Evolutionary conservation across 768 basidiomycete species (phyloP), one percentile per base, ranked within the genome.

Genomic region (Tubosaeta brunneosetosa): DNA sequence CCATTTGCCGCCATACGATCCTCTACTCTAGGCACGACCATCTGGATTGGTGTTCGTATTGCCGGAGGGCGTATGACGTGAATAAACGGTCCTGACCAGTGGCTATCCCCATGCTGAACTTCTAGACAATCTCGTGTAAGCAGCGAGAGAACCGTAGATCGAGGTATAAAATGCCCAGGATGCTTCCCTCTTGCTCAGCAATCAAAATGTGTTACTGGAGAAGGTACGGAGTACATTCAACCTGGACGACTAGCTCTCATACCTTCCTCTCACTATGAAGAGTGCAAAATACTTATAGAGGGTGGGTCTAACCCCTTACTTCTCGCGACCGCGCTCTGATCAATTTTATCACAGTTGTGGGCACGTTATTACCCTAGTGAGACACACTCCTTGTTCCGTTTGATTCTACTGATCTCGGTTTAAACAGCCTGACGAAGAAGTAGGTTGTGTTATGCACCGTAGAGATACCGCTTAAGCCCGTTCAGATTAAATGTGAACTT

Each of bases 401-500:
- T 33, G 34, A 44, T 27, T 22, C 32, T 36, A 12, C 50, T 63
- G 49, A 58, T 33, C 46, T 26, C 42, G 36, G 17, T 47, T 57
- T 37, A 45, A 58, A 45, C 53, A 83, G 83, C 78, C 80, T 16
- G 82, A 84, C 47, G 79, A 83, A 69, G 81, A 83, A 73, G 82
- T 79, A 13, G 33, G 61, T 57, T 22, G 33, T 1, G 40, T 40
- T 31, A 36, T 49, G 36, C 12, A 32, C 19, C 36, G 33, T 26
- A 27, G 51, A 44, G 34, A 45, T 33, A 27, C 34, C 32, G 29
- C 65, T 29, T 67, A 29, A 66, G 31, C 19, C 31, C 38, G 16
- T 44, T 46, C 54, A 86, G 84, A 85, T 86, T 59, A 78, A 81
- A 61, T 86, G 84, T 55, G 76, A 80, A 59, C 69, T 80, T 50